Evolutionary conservation across 805 yeast genomes (phyloP).

Genomic region (Metschnikowia kofuensis): DNA sequence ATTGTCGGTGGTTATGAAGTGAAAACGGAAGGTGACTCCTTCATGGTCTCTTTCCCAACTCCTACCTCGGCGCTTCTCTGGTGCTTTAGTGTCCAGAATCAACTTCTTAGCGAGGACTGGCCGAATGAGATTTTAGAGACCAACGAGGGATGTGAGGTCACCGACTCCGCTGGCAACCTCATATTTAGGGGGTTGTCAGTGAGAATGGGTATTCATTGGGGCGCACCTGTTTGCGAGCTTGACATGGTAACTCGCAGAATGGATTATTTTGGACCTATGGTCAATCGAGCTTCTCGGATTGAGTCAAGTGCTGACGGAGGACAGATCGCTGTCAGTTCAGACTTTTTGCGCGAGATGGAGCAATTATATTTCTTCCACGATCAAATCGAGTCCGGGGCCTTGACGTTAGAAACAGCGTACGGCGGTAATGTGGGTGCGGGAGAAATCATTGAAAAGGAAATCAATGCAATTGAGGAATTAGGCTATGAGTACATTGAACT

Average conservation of each 20-base stretch:
- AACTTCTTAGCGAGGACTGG: slow-evolving; percentile 84
- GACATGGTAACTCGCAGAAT: slow-evolving; percentile 94
- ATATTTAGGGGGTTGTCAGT: slow-evolving; percentile 90
- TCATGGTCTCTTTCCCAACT: slow-evolving; percentile 94
- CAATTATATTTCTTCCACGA: slow-evolving; percentile 51
- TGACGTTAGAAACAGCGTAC: slow-evolving; percentile 38
- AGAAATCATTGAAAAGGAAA: slow-evolving; percentile 61
- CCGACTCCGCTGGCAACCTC: slow-evolving; percentile 56
- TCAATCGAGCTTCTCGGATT: slow-evolving; percentile 89
- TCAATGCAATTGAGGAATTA: slow-evolving; percentile 58
- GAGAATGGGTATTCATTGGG: slow-evolving; percentile 99
- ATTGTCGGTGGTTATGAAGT: slow-evolving; percentile 97
- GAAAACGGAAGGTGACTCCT: slow-evolving; percentile 98
- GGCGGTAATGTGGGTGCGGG: slow-evolving; percentile 48
- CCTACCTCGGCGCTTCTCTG: slow-evolving; percentile 87
- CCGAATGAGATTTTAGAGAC: slow-evolving; percentile 86
- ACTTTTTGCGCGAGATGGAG: slow-evolving; percentile 70
- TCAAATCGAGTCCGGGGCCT: slow-evolving; percentile 28
- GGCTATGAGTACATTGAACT: slow-evolving; percentile 67
- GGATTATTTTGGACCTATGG: slow-evolving; percentile 99
- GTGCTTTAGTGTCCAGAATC: slow-evolving; percentile 92
- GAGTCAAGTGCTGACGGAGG: slow-evolving; percentile 98
- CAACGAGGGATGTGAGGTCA: slow-evolving; percentile 77
- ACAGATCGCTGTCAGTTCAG: slow-evolving; percentile 85
- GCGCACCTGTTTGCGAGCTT: slow-evolving; percentile 91